These are phyloP conservation scores for Penicillium sp. DNA, from an alignment of 2,329 filamentous ascomycete genomes.

Conservation along the genomic window DNA sequence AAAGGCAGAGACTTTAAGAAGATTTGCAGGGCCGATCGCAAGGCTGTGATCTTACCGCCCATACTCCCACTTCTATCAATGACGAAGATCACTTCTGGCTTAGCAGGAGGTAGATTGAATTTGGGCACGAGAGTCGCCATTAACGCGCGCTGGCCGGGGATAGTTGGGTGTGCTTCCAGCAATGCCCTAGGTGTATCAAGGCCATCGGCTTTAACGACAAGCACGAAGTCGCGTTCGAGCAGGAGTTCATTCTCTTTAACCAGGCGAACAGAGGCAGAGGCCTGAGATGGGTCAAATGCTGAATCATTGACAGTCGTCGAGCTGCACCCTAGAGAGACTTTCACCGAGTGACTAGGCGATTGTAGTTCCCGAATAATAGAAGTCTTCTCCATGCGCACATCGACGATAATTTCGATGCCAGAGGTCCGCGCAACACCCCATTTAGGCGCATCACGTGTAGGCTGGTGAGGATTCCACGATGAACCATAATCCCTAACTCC, in stretches of 20 bases:
- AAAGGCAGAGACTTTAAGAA: conserved; percentile 65
- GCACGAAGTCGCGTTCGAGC: conserved; percentile 68
- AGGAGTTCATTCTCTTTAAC: conserved; percentile 28
- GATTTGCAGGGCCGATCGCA: conserved; percentile 57
- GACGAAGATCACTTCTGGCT: conserved; percentile 71
- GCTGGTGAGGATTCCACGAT: too few species aligned
- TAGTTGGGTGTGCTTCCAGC: conserved; percentile 66
- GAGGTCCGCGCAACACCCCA: not conserved
- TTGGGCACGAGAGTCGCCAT: conserved; percentile 74
- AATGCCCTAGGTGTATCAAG: conserved; percentile 66
- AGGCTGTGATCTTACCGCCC: conserved; percentile 51
- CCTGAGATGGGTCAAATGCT: conserved; percentile 60
- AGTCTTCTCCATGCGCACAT: conserved; percentile 62
- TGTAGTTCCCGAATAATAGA: conserved; percentile 65
- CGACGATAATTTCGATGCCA: conserved; percentile 60
- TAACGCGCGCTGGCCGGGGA: conserved; percentile 64
- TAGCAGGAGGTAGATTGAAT: conserved; percentile 62
- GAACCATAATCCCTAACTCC: too few species aligned
- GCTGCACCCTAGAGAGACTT: conserved; percentile 65
- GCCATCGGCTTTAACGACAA: conserved; percentile 66
- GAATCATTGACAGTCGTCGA: conserved; percentile 46
- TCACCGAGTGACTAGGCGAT: conserved; percentile 70
- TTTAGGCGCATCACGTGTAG: too few species aligned
- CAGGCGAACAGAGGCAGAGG: conserved; percentile 64
- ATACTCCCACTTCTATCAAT: conserved; percentile 72